Percentiles rank a stretch among this genome's conserved stretches.
Conservation (phyloP, 2,329 filamentous ascomycete species). For the Penicillium psychrosexuale region DNA sequence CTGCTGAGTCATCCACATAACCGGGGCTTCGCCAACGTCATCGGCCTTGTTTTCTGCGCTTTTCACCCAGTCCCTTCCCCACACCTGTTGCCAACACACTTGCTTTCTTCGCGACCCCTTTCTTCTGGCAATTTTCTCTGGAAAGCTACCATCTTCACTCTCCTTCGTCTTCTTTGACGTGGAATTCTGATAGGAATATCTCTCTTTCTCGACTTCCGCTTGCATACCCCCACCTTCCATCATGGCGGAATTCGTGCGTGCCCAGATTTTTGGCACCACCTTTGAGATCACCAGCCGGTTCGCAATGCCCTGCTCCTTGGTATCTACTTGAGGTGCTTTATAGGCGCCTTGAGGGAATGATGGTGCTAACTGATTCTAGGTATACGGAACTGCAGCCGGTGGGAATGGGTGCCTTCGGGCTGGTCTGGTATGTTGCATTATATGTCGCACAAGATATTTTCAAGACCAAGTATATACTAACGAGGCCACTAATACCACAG, state of each 20-base stretch:
- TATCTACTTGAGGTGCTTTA: background rate
- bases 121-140: conserved; percentile 1
- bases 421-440: conserved; percentile 74
- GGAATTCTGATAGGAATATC: conserved; percentile 7
- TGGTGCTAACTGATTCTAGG: conserved; percentile 48
- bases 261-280: conserved; percentile 98
- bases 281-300: conserved; percentile 99
- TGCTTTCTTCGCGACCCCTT: conserved; percentile 16
- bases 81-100: conserved; percentile 24
- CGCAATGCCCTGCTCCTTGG: conserved; percentile 11
- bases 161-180: background rate
- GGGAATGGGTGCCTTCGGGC: conserved; percentile 97
- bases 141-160: background rate
- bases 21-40: conserved; percentile 31
- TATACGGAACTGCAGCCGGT: conserved; percentile 98
- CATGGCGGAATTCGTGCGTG: conserved; percentile 99
- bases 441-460: conserved; percentile 6
- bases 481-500: conserved; percentile 47
- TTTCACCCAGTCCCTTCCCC: conserved; percentile 30
- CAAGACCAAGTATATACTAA: conserved; percentile 14
- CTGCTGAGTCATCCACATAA: conserved; percentile 19
- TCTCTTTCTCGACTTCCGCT: conserved; percentile 11
- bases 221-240: conserved; percentile 36
- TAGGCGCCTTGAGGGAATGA: background rate
- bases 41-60: conserved; percentile 30